Conservation (phyloP, 2,329 filamentous ascomycete genomes). For the Madurella mycetomatis region DNA sequence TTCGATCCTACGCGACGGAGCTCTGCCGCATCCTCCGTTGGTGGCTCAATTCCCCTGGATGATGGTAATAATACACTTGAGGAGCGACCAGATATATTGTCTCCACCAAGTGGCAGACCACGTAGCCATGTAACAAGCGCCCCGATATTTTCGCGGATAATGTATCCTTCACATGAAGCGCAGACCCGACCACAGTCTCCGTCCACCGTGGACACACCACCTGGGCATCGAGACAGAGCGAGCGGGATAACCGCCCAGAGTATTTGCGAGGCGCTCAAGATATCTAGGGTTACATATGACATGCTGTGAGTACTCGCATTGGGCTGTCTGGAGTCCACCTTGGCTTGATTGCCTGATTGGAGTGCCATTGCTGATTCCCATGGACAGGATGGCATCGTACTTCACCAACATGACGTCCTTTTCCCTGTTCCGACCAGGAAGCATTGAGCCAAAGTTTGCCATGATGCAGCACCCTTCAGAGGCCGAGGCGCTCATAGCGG, state of each 20-base stretch:
- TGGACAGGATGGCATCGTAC: constrained; percentile 22
- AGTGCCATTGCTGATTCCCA: not conserved
- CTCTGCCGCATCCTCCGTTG: constrained; percentile 2
- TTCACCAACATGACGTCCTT: constrained; percentile 33
- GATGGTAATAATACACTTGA: not conserved
- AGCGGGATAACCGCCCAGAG: constrained; percentile 9
- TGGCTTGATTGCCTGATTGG: not conserved
- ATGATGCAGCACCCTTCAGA: constrained; percentile 17
- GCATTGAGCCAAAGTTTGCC: constrained; percentile 27
- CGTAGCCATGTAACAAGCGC: constrained; percentile 5
- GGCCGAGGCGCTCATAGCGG: constrained; percentile 30
- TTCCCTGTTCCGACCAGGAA: constrained; percentile 27
- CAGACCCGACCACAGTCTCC: constrained; percentile 18
- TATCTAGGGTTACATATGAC: constrained; percentile 10
- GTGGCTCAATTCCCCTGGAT: constrained; percentile 3
- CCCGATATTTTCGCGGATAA: constrained; percentile 19
- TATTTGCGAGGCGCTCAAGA: constrained; percentile 15
- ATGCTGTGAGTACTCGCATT: constrained; percentile 8
- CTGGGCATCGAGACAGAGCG: not conserved
- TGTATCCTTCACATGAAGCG: constrained; percentile 22
- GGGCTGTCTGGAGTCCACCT: not conserved
- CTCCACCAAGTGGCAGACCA: not conserved
- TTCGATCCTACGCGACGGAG: constrained; percentile 4
- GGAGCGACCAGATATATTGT: not conserved
- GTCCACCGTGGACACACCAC: constrained; percentile 13